Conservation (phyloP, 208 protist genomes). For the Plasmodiophora brassicae region DNA sequence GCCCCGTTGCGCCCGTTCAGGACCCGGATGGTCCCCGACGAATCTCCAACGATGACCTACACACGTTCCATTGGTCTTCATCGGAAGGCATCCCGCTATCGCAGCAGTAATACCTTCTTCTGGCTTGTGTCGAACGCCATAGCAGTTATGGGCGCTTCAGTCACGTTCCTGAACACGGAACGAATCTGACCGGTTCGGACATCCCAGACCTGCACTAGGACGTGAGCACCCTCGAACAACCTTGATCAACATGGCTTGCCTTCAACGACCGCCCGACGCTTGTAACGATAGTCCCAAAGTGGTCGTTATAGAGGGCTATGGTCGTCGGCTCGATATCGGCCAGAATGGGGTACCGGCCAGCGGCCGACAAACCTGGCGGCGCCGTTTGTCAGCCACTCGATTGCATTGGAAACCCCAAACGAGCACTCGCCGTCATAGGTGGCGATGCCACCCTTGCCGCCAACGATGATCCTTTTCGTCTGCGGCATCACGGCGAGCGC, state of each 20-base stretch:
- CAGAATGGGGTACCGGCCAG: not conserved
- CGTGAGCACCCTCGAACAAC: not conserved
- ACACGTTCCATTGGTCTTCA: not conserved
- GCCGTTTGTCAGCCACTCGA: too few species aligned
- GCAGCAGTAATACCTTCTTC: not conserved
- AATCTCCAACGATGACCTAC: not conserved
- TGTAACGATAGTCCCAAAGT: not conserved
- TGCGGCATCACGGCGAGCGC: not conserved
- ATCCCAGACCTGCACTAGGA: not conserved
- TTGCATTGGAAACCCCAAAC: too few species aligned
- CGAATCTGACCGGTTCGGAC: not conserved
- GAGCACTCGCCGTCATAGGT: not conserved
- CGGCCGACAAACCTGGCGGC: not conserved
- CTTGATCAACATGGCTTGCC: not conserved
- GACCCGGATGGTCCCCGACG: not conserved
- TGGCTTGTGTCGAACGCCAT: not conserved
- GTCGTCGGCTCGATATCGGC: not conserved
- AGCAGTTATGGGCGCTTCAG: not conserved
- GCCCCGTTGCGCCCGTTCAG: not conserved
- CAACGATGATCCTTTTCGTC: not conserved
- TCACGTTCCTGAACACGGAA: not conserved
- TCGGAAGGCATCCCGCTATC: not conserved
- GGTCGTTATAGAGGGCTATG: conserved; percentile 5
- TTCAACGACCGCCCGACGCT: not conserved
- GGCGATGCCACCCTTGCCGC: not conserved